A percentile compares a stretch with the other conserved stretches of the same genome.
phyloP scores from a whole-genome alignment of 2,329 filamentous ascomycete species.

The Huntiella bhutanensis region DNA sequence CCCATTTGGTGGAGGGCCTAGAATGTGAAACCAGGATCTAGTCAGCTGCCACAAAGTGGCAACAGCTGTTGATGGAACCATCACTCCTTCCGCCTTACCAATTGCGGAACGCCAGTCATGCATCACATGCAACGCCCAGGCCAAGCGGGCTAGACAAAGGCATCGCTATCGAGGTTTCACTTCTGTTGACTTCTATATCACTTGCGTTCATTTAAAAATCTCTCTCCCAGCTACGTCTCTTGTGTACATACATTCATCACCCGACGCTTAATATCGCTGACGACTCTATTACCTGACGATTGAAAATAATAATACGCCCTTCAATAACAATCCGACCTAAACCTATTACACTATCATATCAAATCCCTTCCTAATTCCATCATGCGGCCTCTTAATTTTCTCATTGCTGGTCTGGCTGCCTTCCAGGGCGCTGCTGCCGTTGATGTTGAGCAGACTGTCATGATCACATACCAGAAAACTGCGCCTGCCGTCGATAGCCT shows the following conservation, averaged over 20 bases:
- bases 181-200: background rate
- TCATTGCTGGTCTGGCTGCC: slow-evolving; percentile 37
- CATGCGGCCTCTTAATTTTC: slow-evolving; percentile 44
- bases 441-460: slow-evolving; percentile 51
- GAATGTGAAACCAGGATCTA: background rate
- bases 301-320: too few species aligned
- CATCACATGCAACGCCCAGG: background rate
- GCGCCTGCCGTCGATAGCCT: slow-evolving; percentile 45
- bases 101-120: background rate
- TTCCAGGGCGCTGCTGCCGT: slow-evolving; percentile 41
- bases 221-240: too few species aligned
- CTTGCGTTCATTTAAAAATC: background rate
- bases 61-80: background rate
- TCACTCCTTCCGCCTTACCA: background rate
- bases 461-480: slow-evolving; percentile 59
- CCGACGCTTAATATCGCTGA: background rate
- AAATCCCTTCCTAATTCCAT: slow-evolving; percentile 15
- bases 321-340: too few species aligned
- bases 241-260: background rate
- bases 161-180: too few species aligned
- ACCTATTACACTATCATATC: background rate
- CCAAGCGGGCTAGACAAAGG: background rate
- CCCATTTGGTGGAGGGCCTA: too few species aligned
- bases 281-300: too few species aligned
- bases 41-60: background rate